phyloP scores from a whole-genome alignment of 2,329 filamentous ascomycete species.

The Ascomycota sp. region DNA sequence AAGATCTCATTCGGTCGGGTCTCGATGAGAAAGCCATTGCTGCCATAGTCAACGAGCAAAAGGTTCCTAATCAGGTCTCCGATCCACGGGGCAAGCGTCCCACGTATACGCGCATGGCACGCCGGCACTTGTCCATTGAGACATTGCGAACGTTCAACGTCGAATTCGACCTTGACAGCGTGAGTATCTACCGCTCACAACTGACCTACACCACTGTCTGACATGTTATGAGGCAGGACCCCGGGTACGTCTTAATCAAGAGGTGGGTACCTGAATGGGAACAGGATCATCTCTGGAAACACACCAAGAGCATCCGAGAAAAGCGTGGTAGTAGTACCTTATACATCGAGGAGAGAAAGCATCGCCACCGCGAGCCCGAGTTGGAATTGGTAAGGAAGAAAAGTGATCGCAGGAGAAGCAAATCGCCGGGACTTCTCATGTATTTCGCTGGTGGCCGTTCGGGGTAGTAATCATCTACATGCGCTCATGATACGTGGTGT shows the following conservation, averaged over 20 bases:
- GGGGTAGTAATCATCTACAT: constrained; percentile 7
- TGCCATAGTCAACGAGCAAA: constrained; percentile 35
- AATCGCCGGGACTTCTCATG: constrained; percentile 32
- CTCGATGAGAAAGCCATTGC: constrained; percentile 35
- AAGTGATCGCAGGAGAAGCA: constrained; percentile 28
- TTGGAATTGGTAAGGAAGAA: constrained; percentile 37
- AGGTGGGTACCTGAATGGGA: constrained; percentile 49
- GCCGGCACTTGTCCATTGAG: constrained; percentile 37
- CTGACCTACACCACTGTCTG: not conserved
- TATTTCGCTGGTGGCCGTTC: constrained; percentile 31
- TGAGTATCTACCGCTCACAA: constrained; percentile 12
- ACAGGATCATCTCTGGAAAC: constrained; percentile 49
- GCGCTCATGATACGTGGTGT: no score
- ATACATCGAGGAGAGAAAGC: constrained; percentile 23
- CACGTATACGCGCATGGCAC: constrained; percentile 41
- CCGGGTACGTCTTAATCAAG: constrained; percentile 50
- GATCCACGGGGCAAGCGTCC: constrained; percentile 14
- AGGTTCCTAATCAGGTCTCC: constrained; percentile 14
- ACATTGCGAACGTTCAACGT: constrained; percentile 32
- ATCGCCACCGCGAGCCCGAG: constrained; percentile 21
- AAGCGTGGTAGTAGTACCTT: constrained; percentile 21
- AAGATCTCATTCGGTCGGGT: constrained; percentile 34
- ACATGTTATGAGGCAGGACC: constrained; percentile 22
- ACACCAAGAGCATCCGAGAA: constrained; percentile 43
- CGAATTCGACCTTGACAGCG: constrained; percentile 33